Evolutionary conservation across 2,329 filamentous ascomycete species (phyloP).

Genomic region (Pleomassaria siparia): DNA sequence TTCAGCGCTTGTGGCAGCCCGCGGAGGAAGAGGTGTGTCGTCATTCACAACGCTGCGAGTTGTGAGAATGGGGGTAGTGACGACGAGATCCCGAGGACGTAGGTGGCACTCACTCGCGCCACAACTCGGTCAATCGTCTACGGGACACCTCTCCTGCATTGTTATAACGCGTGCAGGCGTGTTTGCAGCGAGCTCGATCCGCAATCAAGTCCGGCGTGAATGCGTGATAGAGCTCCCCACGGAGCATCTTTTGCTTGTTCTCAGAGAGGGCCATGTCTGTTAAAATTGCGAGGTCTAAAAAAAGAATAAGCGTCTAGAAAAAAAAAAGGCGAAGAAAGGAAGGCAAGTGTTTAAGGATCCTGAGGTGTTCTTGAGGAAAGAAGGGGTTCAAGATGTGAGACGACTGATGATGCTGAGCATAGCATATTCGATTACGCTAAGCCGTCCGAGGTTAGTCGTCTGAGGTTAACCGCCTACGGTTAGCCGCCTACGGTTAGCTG

Average conservation of each 20-base stretch:
- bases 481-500: too few relatives aligned
- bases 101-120: slow-evolving; percentile 64
- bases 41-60: slow-evolving; percentile 62
- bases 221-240: slow-evolving; percentile 72
- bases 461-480: too few relatives aligned
- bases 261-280: slow-evolving; percentile 30
- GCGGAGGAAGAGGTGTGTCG: slow-evolving; percentile 63
- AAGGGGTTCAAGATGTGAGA: not conserved
- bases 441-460: not conserved
- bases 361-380: not conserved
- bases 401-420: not conserved
- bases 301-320: not conserved
- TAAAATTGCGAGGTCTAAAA: not conserved
- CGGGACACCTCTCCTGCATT: slow-evolving; percentile 61
- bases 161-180: slow-evolving; percentile 67
- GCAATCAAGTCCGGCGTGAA: slow-evolving; percentile 70
- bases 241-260: slow-evolving; percentile 56
- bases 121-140: slow-evolving; percentile 65
- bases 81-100: slow-evolving; percentile 1
- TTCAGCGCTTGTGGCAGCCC: slow-evolving; percentile 57
- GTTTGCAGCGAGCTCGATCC: slow-evolving; percentile 63
- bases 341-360: too few relatives aligned
- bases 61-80: slow-evolving; percentile 12
- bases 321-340: not conserved
- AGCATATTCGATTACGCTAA: not conserved